Evolutionary conservation across 441 rosid species (phyloP).

Genomic region (Pelargonium citronellum): DNA sequence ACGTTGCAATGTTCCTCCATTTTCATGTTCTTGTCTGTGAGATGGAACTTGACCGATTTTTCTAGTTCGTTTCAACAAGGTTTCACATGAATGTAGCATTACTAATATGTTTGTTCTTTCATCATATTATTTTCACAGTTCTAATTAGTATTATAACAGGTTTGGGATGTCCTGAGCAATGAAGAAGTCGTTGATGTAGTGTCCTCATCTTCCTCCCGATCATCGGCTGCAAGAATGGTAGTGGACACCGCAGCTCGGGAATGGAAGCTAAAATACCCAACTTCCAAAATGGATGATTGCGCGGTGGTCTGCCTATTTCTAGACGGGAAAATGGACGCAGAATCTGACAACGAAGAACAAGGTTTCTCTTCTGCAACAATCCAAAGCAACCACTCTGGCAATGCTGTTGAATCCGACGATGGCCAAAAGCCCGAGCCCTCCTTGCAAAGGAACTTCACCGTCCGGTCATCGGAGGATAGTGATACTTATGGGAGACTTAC

Average conservation of each 20-base stretch:
- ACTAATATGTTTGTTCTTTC: too few relatives aligned
- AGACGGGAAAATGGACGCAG: slow-evolving; percentile 89
- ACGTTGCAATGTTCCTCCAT: too few relatives aligned
- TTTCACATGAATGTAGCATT: too few relatives aligned
- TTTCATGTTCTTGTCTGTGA: too few relatives aligned
- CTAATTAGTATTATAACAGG: slow-evolving; percentile 36
- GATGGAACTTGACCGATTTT: too few relatives aligned
- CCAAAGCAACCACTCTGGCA: slow-evolving; percentile 64
- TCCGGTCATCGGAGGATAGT: slow-evolving; percentile 67
- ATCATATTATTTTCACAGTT: too few relatives aligned
- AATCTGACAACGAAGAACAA: slow-evolving; percentile 75
- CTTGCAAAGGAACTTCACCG: slow-evolving; percentile 76
- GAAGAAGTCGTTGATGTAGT: slow-evolving; percentile 93
- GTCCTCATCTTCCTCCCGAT: slow-evolving; percentile 64
- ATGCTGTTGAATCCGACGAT: slow-evolving; percentile 76
- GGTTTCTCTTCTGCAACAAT: slow-evolving; percentile 82
- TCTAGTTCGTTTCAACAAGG: too few relatives aligned
- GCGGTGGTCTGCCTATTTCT: slow-evolving; percentile 92
- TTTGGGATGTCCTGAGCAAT: slow-evolving; percentile 97
- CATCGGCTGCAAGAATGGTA: slow-evolving; percentile 75
- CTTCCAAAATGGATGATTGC: slow-evolving; percentile 97
- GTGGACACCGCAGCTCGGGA: slow-evolving; percentile 86
- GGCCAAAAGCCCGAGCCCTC: slow-evolving; percentile 83
- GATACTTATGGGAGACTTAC: slow-evolving; percentile 37
- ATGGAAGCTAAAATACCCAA: slow-evolving; percentile 93